Evolutionary conservation across 2,329 filamentous ascomycete genomes (phyloP).

Genomic region (Nemania abortiva): DNA sequence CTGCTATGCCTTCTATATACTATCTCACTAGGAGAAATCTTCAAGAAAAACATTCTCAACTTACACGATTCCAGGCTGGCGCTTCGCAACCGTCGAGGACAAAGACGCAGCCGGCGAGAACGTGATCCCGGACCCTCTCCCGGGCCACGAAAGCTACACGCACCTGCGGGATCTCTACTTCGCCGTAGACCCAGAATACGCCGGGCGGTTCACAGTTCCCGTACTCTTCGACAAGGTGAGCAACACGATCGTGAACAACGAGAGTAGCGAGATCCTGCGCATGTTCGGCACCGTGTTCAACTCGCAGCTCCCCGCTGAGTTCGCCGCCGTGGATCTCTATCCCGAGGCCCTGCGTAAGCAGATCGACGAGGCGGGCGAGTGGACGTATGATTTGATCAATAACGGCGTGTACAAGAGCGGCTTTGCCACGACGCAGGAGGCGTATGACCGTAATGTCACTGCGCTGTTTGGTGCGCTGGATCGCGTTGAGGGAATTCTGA

Average conservation of each 20-base stretch:
- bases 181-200: conserved; percentile 76
- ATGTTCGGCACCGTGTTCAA: conserved; percentile 91
- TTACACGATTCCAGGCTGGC: conserved; percentile 72
- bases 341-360: conserved; percentile 71
- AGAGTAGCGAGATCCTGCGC: conserved; percentile 91
- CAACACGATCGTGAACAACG: conserved; percentile 87
- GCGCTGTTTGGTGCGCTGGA: conserved; percentile 83
- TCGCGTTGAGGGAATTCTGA: conserved; percentile 78
- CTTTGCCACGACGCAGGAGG: conserved; percentile 85
- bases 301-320: conserved; percentile 70
- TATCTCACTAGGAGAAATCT: too few relatives aligned
- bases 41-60: background rate
- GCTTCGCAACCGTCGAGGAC: conserved; percentile 77
- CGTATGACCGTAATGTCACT: conserved; percentile 80
- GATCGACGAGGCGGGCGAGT: conserved; percentile 83
- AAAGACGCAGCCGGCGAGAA: conserved; percentile 68
- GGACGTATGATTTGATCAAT: conserved; percentile 82
- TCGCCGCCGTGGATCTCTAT: conserved; percentile 73
- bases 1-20: too few relatives aligned
- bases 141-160: conserved; percentile 75
- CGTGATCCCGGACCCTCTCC: conserved; percentile 75
- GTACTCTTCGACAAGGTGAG: conserved; percentile 84
- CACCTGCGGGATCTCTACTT: conserved; percentile 86
- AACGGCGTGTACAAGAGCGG: conserved; percentile 82
- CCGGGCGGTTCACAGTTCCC: conserved; percentile 87